phyloP scores from a whole-genome alignment of 2,329 filamentous ascomycete species.

The Aspergillus calidoustus region DNA sequence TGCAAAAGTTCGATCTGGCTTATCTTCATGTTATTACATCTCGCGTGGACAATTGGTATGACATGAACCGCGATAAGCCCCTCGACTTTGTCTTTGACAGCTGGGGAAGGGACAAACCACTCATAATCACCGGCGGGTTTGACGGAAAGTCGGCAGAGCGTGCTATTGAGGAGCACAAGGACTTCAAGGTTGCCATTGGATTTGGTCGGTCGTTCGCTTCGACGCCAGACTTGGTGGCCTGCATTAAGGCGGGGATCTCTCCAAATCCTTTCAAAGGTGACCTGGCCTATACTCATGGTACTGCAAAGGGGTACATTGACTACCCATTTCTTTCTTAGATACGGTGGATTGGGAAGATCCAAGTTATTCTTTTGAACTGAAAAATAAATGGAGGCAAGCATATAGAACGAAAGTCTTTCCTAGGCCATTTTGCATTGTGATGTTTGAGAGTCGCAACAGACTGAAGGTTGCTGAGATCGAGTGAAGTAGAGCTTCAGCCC shows the following conservation, averaged over 20 bases:
- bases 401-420: too few species aligned
- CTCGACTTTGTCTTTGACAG: conserved; percentile 52
- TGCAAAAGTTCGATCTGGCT: conserved; percentile 59
- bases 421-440: too few species aligned
- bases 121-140: conserved; percentile 57
- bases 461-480: too few species aligned
- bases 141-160: conserved; percentile 45
- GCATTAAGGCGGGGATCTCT: conserved; percentile 42
- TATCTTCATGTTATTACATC: conserved; percentile 68
- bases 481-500: too few species aligned
- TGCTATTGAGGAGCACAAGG: conserved; percentile 35
- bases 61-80: conserved; percentile 29
- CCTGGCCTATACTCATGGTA: conserved; percentile 46
- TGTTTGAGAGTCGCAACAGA: too few species aligned
- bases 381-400: too few species aligned
- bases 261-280: conserved; percentile 45
- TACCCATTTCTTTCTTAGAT: conserved; percentile 32
- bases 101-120: conserved; percentile 47
- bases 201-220: conserved; percentile 51
- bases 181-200: conserved; percentile 37
- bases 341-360: neutral
- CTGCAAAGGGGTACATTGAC: conserved; percentile 46
- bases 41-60: conserved; percentile 49
- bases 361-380: too few species aligned
- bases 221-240: conserved; percentile 52